Evolutionary conservation across 805 yeast genomes (phyloP).

Genomic region (Starmerella cellae): DNA sequence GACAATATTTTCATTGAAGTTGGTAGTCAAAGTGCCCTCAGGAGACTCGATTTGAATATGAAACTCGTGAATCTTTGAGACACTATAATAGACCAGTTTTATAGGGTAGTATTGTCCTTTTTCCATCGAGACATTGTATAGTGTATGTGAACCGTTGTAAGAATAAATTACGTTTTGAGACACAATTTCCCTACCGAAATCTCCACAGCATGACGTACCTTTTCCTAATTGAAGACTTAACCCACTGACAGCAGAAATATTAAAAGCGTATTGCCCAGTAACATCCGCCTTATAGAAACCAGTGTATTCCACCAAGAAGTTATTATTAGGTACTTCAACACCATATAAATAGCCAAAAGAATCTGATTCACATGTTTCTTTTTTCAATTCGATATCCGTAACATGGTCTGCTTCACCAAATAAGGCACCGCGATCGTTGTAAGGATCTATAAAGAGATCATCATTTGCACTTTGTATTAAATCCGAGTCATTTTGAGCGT

Average conservation of each 20-base stretch:
- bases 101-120: constrained; percentile 4
- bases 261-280: background rate
- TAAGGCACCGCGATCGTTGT: no score
- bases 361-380: no score
- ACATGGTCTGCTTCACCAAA: no score
- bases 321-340: background rate
- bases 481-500: no score
- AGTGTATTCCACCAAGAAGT: background rate
- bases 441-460: no score
- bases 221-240: constrained; percentile 4
- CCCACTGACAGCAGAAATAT: background rate
- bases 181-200: background rate
- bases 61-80: no score
- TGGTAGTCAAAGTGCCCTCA: no score
- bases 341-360: background rate
- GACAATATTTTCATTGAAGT: no score
- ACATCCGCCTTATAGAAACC: background rate
- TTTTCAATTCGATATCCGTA: no score
- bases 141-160: background rate
- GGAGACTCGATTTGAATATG: no score
- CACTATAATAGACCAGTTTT: constrained; percentile 4
- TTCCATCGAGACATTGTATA: background rate
- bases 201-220: constrained; percentile 3
- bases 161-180: background rate
- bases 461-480: no score